Base-by-base conservation (phyloP, 1,139 yeast species). In the Ogataea hybrid region DNA sequence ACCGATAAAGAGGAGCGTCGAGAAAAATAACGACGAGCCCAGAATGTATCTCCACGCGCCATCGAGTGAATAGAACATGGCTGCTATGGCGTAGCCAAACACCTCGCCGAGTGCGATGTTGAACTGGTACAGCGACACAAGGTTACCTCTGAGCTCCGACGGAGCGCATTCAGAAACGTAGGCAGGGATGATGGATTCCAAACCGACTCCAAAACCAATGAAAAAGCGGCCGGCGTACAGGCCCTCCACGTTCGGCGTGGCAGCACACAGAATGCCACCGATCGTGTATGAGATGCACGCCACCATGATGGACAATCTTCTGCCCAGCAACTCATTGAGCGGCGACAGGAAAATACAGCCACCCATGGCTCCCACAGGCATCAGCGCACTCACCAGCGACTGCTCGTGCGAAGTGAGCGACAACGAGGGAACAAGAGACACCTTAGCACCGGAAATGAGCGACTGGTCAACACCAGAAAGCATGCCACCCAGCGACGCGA, bases 341-440 rank as follows among this genome's bases (percentile, higher is more conserved):
- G 79, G 79, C 4, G 77, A 68, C 64, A 73, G 65, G 44, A 72
- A 52, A 16, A 75, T 63, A 35, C 76, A 68, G 35, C 80, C 79
- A 28, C 68, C 69, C 59, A 73, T 67, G 28, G 82, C 84, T 47
- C 84, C 84, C 36, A 78, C 62, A 16, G 84, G 84, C 80, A 78
- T 77, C 44, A 77, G 67, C 27, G 81, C 67, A 8, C 77, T 68
- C 12, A 77, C 73, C 44, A 78, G 65, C 6, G 72, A 70, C 28
- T 63, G 59, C 51, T 75, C 63, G 46, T 61, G 60, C 6, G 59
- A 43, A n/a, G 64, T 52, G 32, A 74, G 57, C 15, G 54, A 29
- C 28, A 74, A 61, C 22, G 64, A 67, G 4, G 58, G 58, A n/a
- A 64, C 65, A 70, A 78, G 70, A 20, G 75, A 75, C 42, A 75